Percentiles rank a stretch among this genome's conserved stretches.
Evolutionary conservation across 1,284 basidiomycete species (phyloP).

Genomic region (Trichosporon sp.): DNA sequence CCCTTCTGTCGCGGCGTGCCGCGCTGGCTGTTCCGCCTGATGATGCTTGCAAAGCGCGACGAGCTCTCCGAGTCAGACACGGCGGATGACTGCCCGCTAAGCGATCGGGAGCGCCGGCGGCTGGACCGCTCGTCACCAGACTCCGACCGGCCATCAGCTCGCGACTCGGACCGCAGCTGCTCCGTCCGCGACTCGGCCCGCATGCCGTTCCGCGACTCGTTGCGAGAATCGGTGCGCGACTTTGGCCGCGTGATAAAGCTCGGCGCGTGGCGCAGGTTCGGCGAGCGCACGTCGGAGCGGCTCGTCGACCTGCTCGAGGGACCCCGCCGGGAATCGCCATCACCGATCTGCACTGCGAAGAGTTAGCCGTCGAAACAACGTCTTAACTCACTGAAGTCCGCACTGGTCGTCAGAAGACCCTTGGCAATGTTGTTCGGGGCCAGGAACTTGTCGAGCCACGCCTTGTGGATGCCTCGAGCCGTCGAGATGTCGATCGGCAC

Average conservation of each 20-base stretch:
- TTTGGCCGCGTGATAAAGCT: neutral
- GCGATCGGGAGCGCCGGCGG: conserved; percentile 8
- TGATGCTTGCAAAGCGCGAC: conserved; percentile 1
- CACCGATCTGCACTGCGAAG: neutral
- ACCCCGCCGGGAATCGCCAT: neutral
- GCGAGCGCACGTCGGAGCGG: neutral
- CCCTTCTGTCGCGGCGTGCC: neutral
- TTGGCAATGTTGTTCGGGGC: conserved; percentile 7
- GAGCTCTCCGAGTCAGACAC: neutral
- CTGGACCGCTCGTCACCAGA: neutral
- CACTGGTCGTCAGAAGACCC: conserved; percentile 1
- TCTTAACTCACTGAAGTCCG: neutral
- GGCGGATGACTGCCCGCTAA: neutral
- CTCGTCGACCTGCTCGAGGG: neutral
- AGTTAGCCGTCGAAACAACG: neutral
- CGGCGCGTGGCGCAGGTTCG: conserved; percentile 6
- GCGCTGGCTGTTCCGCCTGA: conserved; percentile 6
- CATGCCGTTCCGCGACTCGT: neutral
- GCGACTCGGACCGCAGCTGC: conserved; percentile 5
- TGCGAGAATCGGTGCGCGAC: neutral
- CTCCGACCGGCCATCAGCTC: neutral
- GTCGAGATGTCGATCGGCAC: conserved; percentile 10
- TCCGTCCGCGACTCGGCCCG: conserved; percentile 1
- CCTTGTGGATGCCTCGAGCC: conserved; percentile 16
- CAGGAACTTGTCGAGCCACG: conserved; percentile 13